Evolutionary conservation across 129 eudicot species (phyloP).

Genomic region (Heracleum sosnowskyi): DNA sequence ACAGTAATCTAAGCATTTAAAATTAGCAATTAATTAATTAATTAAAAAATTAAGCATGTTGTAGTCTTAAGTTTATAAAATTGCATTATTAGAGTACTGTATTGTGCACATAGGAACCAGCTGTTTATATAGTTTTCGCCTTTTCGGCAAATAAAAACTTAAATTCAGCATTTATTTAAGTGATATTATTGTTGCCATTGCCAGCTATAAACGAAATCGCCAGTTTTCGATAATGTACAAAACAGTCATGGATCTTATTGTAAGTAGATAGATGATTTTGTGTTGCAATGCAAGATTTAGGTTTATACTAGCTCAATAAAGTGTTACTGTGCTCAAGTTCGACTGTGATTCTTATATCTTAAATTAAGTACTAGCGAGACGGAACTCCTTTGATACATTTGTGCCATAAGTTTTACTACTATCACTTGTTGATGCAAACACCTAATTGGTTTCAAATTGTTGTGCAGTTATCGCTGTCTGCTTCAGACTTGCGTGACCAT

Average conservation of each 20-base stretch:
- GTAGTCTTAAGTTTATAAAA: neutral
- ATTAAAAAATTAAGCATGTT: neutral
- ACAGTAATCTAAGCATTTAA: no score
- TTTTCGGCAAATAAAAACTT: neutral
- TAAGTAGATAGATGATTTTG: neutral
- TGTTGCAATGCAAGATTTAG: neutral
- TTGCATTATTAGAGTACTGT: neutral
- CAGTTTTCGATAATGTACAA: neutral
- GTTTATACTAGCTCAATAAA: neutral
- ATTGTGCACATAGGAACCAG: neutral
- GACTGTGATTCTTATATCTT: neutral
- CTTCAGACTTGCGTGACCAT: constrained; percentile 72
- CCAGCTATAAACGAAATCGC: neutral
- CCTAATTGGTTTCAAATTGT: constrained; percentile 14
- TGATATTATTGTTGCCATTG: neutral
- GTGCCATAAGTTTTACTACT: constrained; percentile 8
- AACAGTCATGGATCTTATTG: neutral
- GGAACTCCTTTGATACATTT: constrained; percentile 4
- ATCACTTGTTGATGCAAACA: neutral
- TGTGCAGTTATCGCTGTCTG: constrained; percentile 81
- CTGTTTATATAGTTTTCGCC: neutral
- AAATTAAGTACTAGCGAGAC: neutral
- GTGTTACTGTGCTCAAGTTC: neutral
- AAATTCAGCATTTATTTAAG: neutral
- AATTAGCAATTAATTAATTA: neutral